Base-by-base conservation (phyloP, 805 yeast species). In the Pichia eremophila region DNA sequence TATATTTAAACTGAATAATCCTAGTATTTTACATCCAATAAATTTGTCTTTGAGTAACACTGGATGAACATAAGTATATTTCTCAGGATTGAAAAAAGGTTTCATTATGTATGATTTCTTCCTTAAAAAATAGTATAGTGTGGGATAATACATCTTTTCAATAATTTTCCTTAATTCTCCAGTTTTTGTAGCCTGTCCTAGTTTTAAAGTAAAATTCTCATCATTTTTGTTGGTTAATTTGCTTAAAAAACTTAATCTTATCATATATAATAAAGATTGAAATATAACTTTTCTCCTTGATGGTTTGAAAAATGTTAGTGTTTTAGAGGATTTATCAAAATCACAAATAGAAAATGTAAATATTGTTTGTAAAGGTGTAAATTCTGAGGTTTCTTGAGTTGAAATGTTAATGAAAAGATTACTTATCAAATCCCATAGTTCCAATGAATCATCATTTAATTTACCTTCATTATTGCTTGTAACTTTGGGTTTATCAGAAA, bases 121-220 rank as follows among this genome's bases (percentile, higher is more conserved):
- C 37, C 39, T 43, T 14, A 47, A 36, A 40, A 44, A 44, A 18
- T 41, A 44, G 22, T 44, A 44, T 6, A 44, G 10, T 1, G 50
- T 47, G 2, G 50, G 50, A 40, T 47, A 47, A 22, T 47, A 47
- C 19, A 47, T 15, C 22, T 47, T 40, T 31, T 44, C 47, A 35
- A 47, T 44, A 8, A 47, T 14, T 18, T 37, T 29, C 10, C 45
- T 28, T 15, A 47, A 9, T 22, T 36, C 47, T 18, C 50, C 50
- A 19, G 18, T 36, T 8, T 31, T 36, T 1, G 50, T 47, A 9
- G 50, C 46, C 5, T 47, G 19, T 10, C 5, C 22, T 4, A 47
- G 40, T 17, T 39, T n/a, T 3, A 32, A 5, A 32, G n/a, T 18
- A 14, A 43, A 47, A 31, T 18, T 10, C 8, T 44, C 42, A 25